A percentile compares a stretch with the other conserved stretches of the same genome.
Evolutionary conservation across 306 rosid species (phyloP).

Genomic region (Castanospermum australe): DNA sequence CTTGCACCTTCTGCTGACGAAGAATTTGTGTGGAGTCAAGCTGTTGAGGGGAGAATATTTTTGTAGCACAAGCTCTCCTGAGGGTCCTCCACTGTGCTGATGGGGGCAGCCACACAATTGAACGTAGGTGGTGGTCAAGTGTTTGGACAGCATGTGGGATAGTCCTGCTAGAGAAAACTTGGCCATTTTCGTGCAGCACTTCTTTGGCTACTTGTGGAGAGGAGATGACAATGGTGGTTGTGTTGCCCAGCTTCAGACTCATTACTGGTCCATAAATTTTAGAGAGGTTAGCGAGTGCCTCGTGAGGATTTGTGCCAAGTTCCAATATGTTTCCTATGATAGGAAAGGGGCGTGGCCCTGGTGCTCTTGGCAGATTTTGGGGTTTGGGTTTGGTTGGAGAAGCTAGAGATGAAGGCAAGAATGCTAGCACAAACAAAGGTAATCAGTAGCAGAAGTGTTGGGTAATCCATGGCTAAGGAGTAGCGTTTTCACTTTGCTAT

Average conservation of each 20-base stretch:
- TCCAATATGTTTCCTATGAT: conserved; percentile 22
- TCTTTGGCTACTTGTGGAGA: conserved; percentile 27
- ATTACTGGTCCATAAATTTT: conserved; percentile 25
- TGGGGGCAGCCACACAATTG: neutral
- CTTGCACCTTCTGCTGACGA: neutral
- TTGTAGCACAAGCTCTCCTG: conserved; percentile 20
- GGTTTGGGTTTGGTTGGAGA: neutral
- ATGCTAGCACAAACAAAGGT: neutral
- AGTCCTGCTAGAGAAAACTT: neutral
- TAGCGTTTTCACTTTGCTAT: too few species aligned
- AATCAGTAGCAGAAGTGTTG: neutral
- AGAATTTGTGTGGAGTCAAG: conserved; percentile 13
- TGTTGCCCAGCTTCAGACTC: conserved; percentile 13
- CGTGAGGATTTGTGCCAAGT: conserved; percentile 26
- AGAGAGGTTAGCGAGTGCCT: conserved; percentile 1
- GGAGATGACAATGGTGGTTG: conserved; percentile 23
- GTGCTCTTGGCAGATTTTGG: neutral
- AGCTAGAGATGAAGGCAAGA: neutral
- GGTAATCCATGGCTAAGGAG: conserved; percentile 11
- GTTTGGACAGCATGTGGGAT: neutral
- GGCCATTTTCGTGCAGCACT: neutral
- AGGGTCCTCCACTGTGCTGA: conserved; percentile 8
- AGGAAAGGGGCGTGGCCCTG: conserved; percentile 28
- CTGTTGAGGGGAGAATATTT: conserved; percentile 4
- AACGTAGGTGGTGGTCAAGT: neutral